Conservation (phyloP, 352 stramenopile genomes). For the Plasmopara viticola region DNA sequence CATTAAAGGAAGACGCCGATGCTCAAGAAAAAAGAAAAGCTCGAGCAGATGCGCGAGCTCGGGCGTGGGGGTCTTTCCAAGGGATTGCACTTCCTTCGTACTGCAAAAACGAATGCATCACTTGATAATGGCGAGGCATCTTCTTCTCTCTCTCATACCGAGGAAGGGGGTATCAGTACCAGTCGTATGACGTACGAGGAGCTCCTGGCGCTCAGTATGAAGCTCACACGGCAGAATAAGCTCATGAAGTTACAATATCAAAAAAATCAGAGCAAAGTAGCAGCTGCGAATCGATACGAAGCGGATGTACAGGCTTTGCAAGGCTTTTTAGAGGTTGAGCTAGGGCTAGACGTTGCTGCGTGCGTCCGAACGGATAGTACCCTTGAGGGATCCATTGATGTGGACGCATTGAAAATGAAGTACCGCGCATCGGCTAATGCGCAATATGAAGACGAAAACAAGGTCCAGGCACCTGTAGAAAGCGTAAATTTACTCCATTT, state of each 20-base stretch:
- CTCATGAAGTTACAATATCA: constrained; percentile 81
- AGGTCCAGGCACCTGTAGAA: constrained; percentile 13
- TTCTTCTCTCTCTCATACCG: neutral
- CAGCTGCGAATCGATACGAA: constrained; percentile 30
- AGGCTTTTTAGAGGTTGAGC: constrained; percentile 53
- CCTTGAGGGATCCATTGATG: constrained; percentile 33
- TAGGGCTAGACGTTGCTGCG: constrained; percentile 59
- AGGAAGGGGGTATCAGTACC: constrained; percentile 9
- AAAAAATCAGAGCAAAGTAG: constrained; percentile 56
- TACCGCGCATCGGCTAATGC: constrained; percentile 42
- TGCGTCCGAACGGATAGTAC: constrained; percentile 27
- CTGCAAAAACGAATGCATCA: constrained; percentile 15
- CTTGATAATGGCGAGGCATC: constrained; percentile 16
- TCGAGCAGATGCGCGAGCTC: constrained; percentile 86
- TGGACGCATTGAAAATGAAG: constrained; percentile 35
- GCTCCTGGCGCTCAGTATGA: constrained; percentile 78
- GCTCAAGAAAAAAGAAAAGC: constrained; percentile 82
- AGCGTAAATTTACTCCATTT: constrained; percentile 40
- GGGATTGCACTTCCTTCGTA: constrained; percentile 72
- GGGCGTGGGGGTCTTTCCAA: constrained; percentile 66
- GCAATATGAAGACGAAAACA: constrained; percentile 20
- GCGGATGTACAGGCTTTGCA: constrained; percentile 42
- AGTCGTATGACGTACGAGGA: constrained; percentile 75
- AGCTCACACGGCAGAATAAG: constrained; percentile 85
- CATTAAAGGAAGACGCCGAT: constrained; percentile 20